Evolutionary conservation across 306 rosid genomes (phyloP).

Genomic region (Pterocarpus santalinus): DNA sequence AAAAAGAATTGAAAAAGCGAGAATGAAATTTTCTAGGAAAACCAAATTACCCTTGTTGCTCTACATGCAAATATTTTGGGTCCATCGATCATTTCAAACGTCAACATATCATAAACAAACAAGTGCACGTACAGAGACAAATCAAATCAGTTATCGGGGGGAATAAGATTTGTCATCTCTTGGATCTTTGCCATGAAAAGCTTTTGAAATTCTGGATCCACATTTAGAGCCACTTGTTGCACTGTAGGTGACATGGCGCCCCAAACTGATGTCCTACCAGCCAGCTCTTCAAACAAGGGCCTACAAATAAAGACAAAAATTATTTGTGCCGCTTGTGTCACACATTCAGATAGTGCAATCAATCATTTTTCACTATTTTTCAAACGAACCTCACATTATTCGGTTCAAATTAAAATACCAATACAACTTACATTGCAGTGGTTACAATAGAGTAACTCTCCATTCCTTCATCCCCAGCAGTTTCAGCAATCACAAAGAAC

Average conservation of each 20-base stretch:
- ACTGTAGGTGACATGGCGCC: constrained; percentile 56
- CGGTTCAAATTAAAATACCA: no score
- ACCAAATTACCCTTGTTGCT: no score
- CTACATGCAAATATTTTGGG: no score
- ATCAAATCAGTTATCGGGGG: background rate
- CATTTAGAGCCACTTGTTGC: constrained; percentile 55
- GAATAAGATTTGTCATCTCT: constrained; percentile 32
- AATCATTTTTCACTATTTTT: background rate
- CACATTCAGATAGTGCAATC: background rate
- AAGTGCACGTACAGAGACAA: no score
- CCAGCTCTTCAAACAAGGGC: constrained; percentile 62
- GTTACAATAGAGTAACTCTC: constrained; percentile 60
- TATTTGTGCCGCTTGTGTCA: background rate
- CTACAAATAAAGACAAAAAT: constrained; percentile 42
- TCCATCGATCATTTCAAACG: no score
- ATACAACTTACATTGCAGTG: constrained; percentile 51
- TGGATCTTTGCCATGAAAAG: constrained; percentile 53
- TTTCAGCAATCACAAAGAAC: constrained; percentile 55
- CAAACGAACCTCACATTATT: no score
- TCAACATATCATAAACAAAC: no score
- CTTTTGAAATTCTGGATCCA: constrained; percentile 54
- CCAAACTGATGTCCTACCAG: constrained; percentile 56
- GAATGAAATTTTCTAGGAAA: no score
- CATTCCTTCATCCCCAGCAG: constrained; percentile 64
- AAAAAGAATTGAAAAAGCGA: no score